phyloP scores from a whole-genome alignment of 1,284 basidiomycete species.

The Papiliotrema fonsecae region DNA sequence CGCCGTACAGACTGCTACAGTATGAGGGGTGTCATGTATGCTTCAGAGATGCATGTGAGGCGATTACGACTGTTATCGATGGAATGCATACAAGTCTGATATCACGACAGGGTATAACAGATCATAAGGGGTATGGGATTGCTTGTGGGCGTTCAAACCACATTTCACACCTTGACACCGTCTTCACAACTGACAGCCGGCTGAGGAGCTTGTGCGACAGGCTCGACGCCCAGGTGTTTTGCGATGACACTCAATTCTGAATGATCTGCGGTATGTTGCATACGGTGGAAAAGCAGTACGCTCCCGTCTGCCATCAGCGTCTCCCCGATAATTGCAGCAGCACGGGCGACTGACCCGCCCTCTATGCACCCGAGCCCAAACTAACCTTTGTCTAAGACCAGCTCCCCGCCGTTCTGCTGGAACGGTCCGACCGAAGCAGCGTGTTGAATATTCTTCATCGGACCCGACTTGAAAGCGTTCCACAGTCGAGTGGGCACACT shows the following conservation, averaged over 20 bases:
- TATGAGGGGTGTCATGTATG: too few species aligned
- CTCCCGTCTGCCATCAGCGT: slow-evolving; percentile 15
- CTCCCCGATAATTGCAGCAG: too few species aligned
- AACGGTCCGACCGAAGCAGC: slow-evolving; percentile 15
- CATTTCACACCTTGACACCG: slow-evolving; percentile 1
- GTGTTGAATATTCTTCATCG: slow-evolving; percentile 15
- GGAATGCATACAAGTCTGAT: too few species aligned
- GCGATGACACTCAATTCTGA: slow-evolving; percentile 15
- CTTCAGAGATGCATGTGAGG: too few species aligned
- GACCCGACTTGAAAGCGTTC: slow-evolving; percentile 12
- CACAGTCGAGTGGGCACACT: slow-evolving; percentile 8
- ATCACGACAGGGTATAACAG: too few species aligned
- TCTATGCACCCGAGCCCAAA: neutral
- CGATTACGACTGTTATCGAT: too few species aligned
- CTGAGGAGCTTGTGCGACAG: neutral
- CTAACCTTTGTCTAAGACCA: slow-evolving; percentile 26
- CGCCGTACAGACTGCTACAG: slow-evolving; percentile 26
- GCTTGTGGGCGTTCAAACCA: neutral
- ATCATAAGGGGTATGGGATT: too few species aligned
- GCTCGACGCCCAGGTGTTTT: slow-evolving; percentile 10
- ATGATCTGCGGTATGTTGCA: slow-evolving; percentile 20
- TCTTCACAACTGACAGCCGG: neutral
- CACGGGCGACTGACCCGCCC: neutral
- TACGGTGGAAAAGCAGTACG: slow-evolving; percentile 16
- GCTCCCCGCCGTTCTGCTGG: slow-evolving; percentile 29